Base-by-base conservation (phyloP, 2,329 filamentous ascomycete genomes). In the Didymella sp. region DNA sequence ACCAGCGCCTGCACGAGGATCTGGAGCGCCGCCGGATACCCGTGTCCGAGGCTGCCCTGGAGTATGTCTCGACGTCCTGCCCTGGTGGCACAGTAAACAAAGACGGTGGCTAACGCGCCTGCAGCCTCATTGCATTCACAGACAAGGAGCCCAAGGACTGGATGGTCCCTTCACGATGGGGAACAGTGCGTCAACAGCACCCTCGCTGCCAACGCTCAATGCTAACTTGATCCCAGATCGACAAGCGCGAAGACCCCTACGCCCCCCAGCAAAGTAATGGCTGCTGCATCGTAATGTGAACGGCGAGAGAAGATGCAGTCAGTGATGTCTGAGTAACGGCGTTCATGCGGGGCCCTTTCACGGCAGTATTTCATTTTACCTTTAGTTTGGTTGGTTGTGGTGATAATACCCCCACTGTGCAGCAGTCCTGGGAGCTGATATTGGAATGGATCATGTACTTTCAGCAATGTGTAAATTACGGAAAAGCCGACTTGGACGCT, bases 131-230 rank as follows among this genome's bases (percentile, higher is more conserved):
- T 77, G 91, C 92, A 69, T 98, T 98, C 82, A 98, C 94, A 80
- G 96, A 96, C 79, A 93, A 91, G 68, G 81, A 83, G 79, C 97
- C 95, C 70, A 90, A 94, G 79, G 95, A 99, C 78, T 98, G 96
- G 82, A 98, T 99, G 95, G 93, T 98, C 55, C 93, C 93, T 48
- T 96, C 92, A 51, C 91, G 96, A 78, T 99, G 95, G 95, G 94
- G 94, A 68, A 86, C 89, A 60, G 86, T 88, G 81, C 67, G 81
- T 75, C 35, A 12, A 17, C n/a, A 28, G 25, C 27, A n/a, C 52
- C 21, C 3, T 38, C 12, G 12, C 8, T 11, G 4, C 17, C 15
- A 9, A 33, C 19, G 5, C 31, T 19, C 30, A 12, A 25, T 15
- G 56, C 71, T 75, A 56, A 73, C 69, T n/a, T 44, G 27, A 8